phyloP scores from a whole-genome alignment of 1,139 yeast species.

The Yamadazyma buinensis region DNA sequence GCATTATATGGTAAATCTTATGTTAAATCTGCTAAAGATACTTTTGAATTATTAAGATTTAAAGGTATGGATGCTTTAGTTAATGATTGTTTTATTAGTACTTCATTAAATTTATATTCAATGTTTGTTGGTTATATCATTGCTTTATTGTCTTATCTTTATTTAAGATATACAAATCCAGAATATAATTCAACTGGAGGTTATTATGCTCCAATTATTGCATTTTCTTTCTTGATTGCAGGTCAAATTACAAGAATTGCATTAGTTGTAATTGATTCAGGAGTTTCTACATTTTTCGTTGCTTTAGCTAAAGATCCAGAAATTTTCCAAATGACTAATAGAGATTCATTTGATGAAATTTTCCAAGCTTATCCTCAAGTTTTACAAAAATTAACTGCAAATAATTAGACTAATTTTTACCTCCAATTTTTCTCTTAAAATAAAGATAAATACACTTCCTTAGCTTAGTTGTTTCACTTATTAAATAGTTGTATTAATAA shows the following conservation, averaged over 20 bases:
- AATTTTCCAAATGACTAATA: slow-evolving; percentile 71
- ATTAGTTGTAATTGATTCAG: slow-evolving; percentile 72
- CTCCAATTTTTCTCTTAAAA: too few relatives aligned
- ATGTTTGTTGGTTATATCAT: slow-evolving; percentile 66
- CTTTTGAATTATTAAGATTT: slow-evolving; percentile 71
- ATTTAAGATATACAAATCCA: slow-evolving; percentile 70
- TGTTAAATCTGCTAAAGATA: slow-evolving; percentile 71
- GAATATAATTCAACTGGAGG: slow-evolving; percentile 62
- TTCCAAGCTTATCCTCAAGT: slow-evolving; percentile 76
- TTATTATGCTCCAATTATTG: slow-evolving; percentile 75
- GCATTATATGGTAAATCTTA: slow-evolving; percentile 86
- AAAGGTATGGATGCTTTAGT: slow-evolving; percentile 86
- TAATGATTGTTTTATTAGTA: slow-evolving; percentile 78
- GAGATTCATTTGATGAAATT: slow-evolving; percentile 69
- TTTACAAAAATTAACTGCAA: slow-evolving; percentile 46
- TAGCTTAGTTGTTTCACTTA: background rate
- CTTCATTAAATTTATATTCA: slow-evolving; percentile 70
- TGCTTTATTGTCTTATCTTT: slow-evolving; percentile 68
- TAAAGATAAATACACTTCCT: too few relatives aligned
- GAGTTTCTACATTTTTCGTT: slow-evolving; percentile 81
- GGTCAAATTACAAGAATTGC: slow-evolving; percentile 74
- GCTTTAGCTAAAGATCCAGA: slow-evolving; percentile 89
- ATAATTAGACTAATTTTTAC: slow-evolving; percentile 22
- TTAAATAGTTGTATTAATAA: background rate
- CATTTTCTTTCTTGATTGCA: slow-evolving; percentile 72